Base-by-base conservation (phyloP, 495 filamentous ascomycete species). In the Penicillium nucicola region DNA sequence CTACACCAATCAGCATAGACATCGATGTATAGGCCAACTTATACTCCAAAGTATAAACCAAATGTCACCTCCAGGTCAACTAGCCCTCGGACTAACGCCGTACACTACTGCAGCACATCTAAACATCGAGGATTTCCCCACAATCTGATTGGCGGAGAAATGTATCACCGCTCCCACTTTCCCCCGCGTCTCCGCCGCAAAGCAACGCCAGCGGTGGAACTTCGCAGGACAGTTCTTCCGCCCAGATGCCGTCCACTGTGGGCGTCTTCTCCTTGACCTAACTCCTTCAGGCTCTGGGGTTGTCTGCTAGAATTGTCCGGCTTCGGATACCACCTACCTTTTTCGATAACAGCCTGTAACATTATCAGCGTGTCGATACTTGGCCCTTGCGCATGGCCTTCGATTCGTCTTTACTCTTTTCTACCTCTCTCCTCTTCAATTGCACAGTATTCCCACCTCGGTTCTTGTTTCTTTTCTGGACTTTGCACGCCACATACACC, bases 111-210 rank as follows among this genome's bases (percentile, higher is more conserved):
- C 7, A 28, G 7, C 10, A 9, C 25, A 7, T 28, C 7, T 28
- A 28, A 6, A 28, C 5, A 28, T 9, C 25, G 7, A 8, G 25
- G 7, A 28, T 6, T 28, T 28, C 25, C 25, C 25, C 25, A 28
- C 25, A 28, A 28, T 18, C 14, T 68, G 55, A 73, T 73, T 73
- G 70, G 70, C 65, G 70, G 70, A 73, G 59, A 61, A 73, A 69
- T 52, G 30, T 42, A 50, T 47, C 46, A 42, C 62, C 58, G 61
- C 56, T 50, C 34, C 49, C 40, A 30, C 15, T 42, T 52, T 56
- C 47, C 62, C 55, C 59, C 62, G 59, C 58, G 55, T 52, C 42
- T 48, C 50, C 48, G 50, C 42, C 55, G 57, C 44, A 41, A 48
- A 35, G 15, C 14, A 15, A 5, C 12, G 22, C 41, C 39, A 36